Evolutionary conservation across 2,329 filamentous ascomycete genomes (phyloP), one percentile per base, ranked within the genome.

Genomic region (Ophiosphaerella herpotricha): DNA sequence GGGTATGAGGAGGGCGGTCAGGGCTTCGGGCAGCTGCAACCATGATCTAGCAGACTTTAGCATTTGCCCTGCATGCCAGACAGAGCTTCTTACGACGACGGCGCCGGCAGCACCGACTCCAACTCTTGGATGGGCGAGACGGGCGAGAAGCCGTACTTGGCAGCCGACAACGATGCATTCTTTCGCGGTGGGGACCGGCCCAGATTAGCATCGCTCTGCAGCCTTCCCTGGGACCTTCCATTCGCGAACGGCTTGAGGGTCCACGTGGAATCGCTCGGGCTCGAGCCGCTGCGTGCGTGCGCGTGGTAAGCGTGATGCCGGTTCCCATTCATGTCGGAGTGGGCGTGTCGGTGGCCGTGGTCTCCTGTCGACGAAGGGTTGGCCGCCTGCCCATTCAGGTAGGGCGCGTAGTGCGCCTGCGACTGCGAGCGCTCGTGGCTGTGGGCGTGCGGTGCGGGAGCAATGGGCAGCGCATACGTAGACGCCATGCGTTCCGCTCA

Each of bases 1-100:
- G 7, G 78, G 77, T 23, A 81, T 68, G 26, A 84, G 68, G 46
- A 81, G 57, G 21, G 79, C 80, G 5, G 79, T 79, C 48, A 82
- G 54, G 5, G 77, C 67, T 61, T 83, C 80, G 23, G 75, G 70
- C 13, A 78, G 75, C 45, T 64, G 55, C 4, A 70, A 48, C 59
- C 64, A 69, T 44, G 68, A 68, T 40, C 71, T 74, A 39, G 39
- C 11, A n/a, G 1, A 7, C 23, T 7, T 39, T 42, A 38, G 60
- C 40, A 57, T 45, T 44, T 9, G 8, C 7, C 39, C 6, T 13
- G 14, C 13, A 11, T 9, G 33, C 26, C 12, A 32, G 14, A 31
- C 11, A 9, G 24, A 23, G 26, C 31, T 44, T 13, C 67, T 46
- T 61, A 70, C 66, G 61, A 63, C n/a, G 63, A 56, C 14, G 49